Percentiles rank a stretch among this genome's conserved stretches.
Evolutionary conservation across 2,329 filamentous ascomycete species (phyloP).

Genomic region (Coniochaeta ligniaria): DNA sequence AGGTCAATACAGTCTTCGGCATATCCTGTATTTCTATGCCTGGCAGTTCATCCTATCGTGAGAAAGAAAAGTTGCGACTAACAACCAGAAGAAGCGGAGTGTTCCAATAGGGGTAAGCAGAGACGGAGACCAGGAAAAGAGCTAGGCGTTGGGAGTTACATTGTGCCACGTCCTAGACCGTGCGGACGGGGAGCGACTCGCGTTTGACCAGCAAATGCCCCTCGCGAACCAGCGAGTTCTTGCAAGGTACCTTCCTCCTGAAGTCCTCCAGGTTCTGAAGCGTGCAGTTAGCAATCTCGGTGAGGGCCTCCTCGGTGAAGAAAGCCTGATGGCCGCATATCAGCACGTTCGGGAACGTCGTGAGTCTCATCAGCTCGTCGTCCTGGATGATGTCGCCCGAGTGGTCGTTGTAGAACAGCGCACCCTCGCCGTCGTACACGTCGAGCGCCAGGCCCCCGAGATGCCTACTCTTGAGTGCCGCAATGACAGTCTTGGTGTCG

Average conservation of each 20-base stretch:
- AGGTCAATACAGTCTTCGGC: no score
- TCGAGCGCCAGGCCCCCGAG: slow-evolving; percentile 59
- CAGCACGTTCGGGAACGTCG: slow-evolving; percentile 62
- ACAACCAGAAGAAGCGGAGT: not conserved
- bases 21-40: no score
- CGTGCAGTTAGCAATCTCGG: slow-evolving; percentile 55
- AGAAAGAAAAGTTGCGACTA: no score
- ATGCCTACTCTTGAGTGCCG: slow-evolving; percentile 51
- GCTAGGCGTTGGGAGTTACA: slow-evolving; percentile 5
- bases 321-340: slow-evolving; percentile 64
- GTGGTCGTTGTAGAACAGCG: slow-evolving; percentile 59
- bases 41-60: no score
- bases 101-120: not conserved
- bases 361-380: slow-evolving; percentile 57
- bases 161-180: slow-evolving; percentile 5
- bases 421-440: slow-evolving; percentile 60
- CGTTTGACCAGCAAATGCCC: slow-evolving; percentile 14
- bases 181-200: slow-evolving; percentile 27
- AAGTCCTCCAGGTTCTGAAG: slow-evolving; percentile 48
- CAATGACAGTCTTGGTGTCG: slow-evolving; percentile 51
- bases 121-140: not conserved
- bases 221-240: slow-evolving; percentile 26
- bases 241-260: slow-evolving; percentile 22
- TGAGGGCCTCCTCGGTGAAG: slow-evolving; percentile 58
- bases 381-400: slow-evolving; percentile 59